Percentiles rank a stretch among this genome's conserved stretches.
Evolutionary conservation across 2,329 filamentous ascomycete genomes (phyloP).

Genomic region (Neofusicoccum ribis): DNA sequence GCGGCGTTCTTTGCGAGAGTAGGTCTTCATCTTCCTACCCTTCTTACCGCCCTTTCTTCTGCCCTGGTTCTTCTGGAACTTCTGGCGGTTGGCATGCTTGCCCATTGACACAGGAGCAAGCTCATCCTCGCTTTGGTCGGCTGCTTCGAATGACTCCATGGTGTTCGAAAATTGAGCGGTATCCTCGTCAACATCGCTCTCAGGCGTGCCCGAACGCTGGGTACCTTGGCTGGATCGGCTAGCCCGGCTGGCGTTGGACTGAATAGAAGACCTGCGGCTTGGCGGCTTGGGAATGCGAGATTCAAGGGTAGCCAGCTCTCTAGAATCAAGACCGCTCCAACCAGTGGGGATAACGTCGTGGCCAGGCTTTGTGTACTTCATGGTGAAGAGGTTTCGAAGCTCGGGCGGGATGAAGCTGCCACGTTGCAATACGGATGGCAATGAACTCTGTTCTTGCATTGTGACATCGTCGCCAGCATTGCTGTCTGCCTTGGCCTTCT

Average conservation of each 20-base stretch:
- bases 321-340: conserved; percentile 63
- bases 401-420: conserved; percentile 65
- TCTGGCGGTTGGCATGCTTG: conserved; percentile 32
- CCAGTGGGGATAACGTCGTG: conserved; percentile 68
- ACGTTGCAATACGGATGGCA: conserved; percentile 55
- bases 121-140: conserved; percentile 38
- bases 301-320: conserved; percentile 56
- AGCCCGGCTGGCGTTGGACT: conserved; percentile 28
- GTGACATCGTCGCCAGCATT: conserved; percentile 29
- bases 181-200: conserved; percentile 36
- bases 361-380: conserved; percentile 62
- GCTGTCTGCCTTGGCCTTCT: conserved; percentile 25
- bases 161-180: conserved; percentile 30
- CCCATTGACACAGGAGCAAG: conserved; percentile 28
- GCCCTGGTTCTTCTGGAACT: conserved; percentile 25
- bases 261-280: conserved; percentile 36
- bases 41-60: conserved; percentile 32
- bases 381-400: conserved; percentile 65
- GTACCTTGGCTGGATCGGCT: conserved; percentile 3
- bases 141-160: conserved; percentile 31
- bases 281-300: conserved; percentile 44
- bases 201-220: conserved; percentile 5
- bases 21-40: conserved; percentile 32
- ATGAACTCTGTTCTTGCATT: conserved; percentile 33
- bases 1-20: conserved; percentile 30